Conservation (phyloP, 1,284 basidiomycete species). For the Wolfiporia cocos region DNA sequence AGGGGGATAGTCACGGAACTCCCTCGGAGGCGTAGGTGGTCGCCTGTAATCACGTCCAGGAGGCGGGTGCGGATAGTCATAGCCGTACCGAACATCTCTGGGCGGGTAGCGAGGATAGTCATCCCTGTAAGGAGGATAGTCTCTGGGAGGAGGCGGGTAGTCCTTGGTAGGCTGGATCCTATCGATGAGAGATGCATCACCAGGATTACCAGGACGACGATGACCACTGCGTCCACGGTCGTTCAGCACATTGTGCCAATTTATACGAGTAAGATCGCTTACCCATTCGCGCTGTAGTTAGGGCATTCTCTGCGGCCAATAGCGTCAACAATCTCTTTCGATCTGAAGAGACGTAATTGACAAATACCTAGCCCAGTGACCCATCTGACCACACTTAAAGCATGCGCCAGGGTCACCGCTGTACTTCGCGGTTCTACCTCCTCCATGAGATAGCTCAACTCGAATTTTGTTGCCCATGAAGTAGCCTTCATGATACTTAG, state of each 20-base stretch:
- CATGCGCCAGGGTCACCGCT: conserved; percentile 76
- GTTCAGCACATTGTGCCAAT: too few relatives aligned
- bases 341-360: not conserved
- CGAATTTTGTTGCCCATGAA: conserved; percentile 88
- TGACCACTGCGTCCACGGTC: too few relatives aligned
- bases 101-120: conserved; percentile 41
- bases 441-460: conserved; percentile 78
- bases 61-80: conserved; percentile 52
- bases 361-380: conserved; percentile 80
- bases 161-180: conserved; percentile 43
- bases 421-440: conserved; percentile 72
- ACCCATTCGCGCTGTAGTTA: conserved; percentile 40
- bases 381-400: conserved; percentile 76
- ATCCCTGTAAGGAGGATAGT: conserved; percentile 44
- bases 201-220: conserved; percentile 24
- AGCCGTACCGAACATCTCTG: conserved; percentile 42
- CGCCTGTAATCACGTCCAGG: conserved; percentile 50
- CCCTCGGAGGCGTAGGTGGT: conserved; percentile 53
- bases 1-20: conserved; percentile 57
- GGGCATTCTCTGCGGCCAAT: conserved; percentile 60
- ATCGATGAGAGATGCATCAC: conserved; percentile 49
- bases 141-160: conserved; percentile 39
- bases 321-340: conserved; percentile 7
- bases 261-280: too few relatives aligned
- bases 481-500: conserved; percentile 78